Base-by-base conservation (phyloP, 2,329 filamentous ascomycete genomes). In the Ophiostoma sp. region DNA sequence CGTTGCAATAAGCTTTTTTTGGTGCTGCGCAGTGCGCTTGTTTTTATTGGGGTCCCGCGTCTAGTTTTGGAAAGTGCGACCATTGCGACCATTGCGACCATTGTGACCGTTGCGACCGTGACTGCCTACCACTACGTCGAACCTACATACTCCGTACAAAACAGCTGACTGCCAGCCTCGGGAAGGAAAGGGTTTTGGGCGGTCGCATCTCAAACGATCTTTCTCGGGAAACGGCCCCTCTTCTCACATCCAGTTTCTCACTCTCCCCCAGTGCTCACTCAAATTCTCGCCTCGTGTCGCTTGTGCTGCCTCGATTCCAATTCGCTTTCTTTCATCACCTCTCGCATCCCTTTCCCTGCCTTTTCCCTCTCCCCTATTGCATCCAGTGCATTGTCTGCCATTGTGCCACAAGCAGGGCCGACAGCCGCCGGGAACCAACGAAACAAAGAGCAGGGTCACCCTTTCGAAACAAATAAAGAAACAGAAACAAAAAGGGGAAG, bases 401-500 rank as follows among this genome's bases (percentile, higher is more conserved):
- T 19, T n/a, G 42, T 66, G 64, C 36, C 36, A 28, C 36, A 66
- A 45, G 33, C 15, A 39, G 33, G 36, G 17, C 36, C 61, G 25
- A 15, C 64, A 68, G 28, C 64, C 25, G 25, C 25, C 66, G 33
- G 45, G 66, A 69, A 48, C 69, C 69, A 48, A 64, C 55, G 69
- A 63, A 64, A 64, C 69, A 71, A 63, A 63, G 69, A 71, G 31
- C 25, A 63, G 42, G 39, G 69, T 17, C 69, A n/a, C 3, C 57
- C 28, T 52, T 39, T 64, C 12, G 70, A 66, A 72, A 72, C 59
- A 72, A 50, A 45, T 17, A 70, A 42, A 57, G 36, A 71, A 61
- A 71, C 36, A 36, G 50, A 42, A 63, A 59, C 48, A 70, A 50
- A 61, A 57, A 28, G 25, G 36, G 52, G 52, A 70, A 50, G 19